Evolutionary conservation across 2,329 filamentous ascomycete genomes (phyloP), one percentile per base, ranked within the genome.

Genomic region (Incumbomyces delicatus): DNA sequence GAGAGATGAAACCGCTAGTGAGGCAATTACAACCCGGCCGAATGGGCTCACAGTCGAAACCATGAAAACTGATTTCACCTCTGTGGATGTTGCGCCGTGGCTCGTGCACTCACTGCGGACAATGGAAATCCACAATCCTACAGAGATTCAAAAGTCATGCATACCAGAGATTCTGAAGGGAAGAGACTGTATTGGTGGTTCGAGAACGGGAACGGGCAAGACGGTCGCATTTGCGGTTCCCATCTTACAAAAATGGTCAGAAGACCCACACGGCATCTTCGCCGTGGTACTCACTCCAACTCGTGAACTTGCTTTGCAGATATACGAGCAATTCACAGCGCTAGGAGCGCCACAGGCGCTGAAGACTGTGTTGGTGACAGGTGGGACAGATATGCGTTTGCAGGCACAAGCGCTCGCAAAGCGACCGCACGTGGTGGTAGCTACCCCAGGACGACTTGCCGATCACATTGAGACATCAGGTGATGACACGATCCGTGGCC

Each of bases 221-320:
- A 98, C 92, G 2, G 82, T 96, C 36, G 89, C 92, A 1, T 98
- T 98, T 65, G 86, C 90, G 1, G 87, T 89, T 8, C 92, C 92
- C 0, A 94, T 98, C 50, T 70, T 98, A 53, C 90, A 96, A 63
- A 84, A 83, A 65, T 96, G 89, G 88, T 81, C 90, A 2, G 78
- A 88, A 60, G 89, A 98, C 68, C 92, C 92, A 1, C 83, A 83
- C 49, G 92, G 87, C 36, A 90, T 96, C 57, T 98, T 87, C 64
- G 90, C 80, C 1, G 71, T 98, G 5, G 78, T 98, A 12, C 69
- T 98, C 59, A 98, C 92, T 7, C 89, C 88, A 16, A 95, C 87
- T 6, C 77, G 86, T 58, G 92, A 98, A 69, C 77, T 98, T 49
- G 92, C 92, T 3, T 76, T 96, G 17, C 92, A 98, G 63, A 95